A percentile compares a stretch with the other conserved stretches of the same genome.
Conservation (phyloP, 1,139 yeast species). For the Diutina pseudorugosa region DNA sequence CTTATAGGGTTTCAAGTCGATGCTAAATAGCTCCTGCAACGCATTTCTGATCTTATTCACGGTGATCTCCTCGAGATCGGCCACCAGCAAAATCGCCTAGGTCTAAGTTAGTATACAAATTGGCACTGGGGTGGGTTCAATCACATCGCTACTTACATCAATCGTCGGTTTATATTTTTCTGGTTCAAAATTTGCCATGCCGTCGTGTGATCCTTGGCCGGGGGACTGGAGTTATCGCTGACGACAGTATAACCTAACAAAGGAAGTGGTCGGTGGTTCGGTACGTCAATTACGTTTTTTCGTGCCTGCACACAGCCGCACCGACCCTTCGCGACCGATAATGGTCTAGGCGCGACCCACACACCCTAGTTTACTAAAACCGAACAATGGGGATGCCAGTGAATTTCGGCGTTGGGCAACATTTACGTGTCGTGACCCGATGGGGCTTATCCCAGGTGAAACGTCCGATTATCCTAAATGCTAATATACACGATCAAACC, state of each 20-base stretch:
- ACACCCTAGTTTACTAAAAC: neutral
- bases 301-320: neutral
- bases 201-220: neutral
- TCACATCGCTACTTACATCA: neutral
- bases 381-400: too few species aligned
- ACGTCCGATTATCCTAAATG: neutral
- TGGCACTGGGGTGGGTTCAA: neutral
- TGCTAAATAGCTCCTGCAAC: slow-evolving; percentile 51
- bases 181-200: neutral
- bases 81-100: slow-evolving; percentile 65
- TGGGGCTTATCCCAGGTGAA: neutral
- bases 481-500: neutral
- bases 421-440: neutral
- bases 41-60: slow-evolving; percentile 65
- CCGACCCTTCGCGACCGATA: too few species aligned
- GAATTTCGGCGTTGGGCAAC: too few species aligned
- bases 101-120: slow-evolving; percentile 12
- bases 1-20: slow-evolving; percentile 39
- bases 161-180: neutral
- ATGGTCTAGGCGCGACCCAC: too few species aligned
- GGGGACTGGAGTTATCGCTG: neutral
- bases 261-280: neutral
- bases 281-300: neutral
- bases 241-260: neutral
- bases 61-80: slow-evolving; percentile 59